A percentile compares a stretch with the other conserved stretches of the same genome.
Conservation (phyloP, 192 early-diverging fungal genomes). For the Diversispora epigaea region DNA sequence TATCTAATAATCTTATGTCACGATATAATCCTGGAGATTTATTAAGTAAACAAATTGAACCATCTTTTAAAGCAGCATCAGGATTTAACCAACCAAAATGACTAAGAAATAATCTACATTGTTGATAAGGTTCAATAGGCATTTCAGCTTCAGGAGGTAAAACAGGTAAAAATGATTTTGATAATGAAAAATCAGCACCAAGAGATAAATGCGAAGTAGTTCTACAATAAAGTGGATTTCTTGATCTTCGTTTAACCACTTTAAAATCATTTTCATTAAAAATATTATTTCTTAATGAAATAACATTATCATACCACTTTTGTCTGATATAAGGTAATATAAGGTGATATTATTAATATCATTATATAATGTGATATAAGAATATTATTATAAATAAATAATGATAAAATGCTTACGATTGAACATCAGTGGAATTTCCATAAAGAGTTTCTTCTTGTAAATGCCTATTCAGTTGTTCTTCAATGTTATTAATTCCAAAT, state of each 20-base stretch:
- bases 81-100: conserved; percentile 75
- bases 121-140: conserved; percentile 56
- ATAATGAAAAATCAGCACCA: conserved; percentile 46
- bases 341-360: neutral
- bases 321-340: neutral
- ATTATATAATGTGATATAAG: neutral
- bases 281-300: conserved; percentile 39
- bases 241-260: conserved; percentile 8
- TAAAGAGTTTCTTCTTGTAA: conserved; percentile 48
- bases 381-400: neutral
- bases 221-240: conserved; percentile 21
- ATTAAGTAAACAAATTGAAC: conserved; percentile 63
- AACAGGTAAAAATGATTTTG: conserved; percentile 53
- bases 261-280: conserved; percentile 38
- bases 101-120: conserved; percentile 68
- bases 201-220: conserved; percentile 21
- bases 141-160: conserved; percentile 52
- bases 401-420: conserved; percentile 33
- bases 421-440: conserved; percentile 41
- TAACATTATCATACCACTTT: conserved; percentile 45
- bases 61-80: conserved; percentile 66
- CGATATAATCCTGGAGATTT: conserved; percentile 65
- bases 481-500: conserved; percentile 21
- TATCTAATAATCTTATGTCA: conserved; percentile 77
- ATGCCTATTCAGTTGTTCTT: conserved; percentile 50